A percentile compares a stretch with the other conserved stretches of the same genome.
phyloP scores from a whole-genome alignment of 1,139 yeast genomes.

The Yueomyces sp. region DNA sequence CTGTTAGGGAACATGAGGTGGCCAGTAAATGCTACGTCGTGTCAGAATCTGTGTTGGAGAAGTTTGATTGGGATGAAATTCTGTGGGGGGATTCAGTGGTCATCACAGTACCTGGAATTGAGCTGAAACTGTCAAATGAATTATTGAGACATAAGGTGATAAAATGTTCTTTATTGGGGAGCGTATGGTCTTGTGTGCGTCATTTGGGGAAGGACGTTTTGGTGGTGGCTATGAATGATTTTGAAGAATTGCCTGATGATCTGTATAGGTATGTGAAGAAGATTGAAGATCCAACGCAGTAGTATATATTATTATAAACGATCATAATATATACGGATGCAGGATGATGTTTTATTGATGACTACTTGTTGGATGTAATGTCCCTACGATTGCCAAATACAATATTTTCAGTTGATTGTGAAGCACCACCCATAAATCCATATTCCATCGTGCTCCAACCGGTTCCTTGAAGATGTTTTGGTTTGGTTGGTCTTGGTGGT shows the following conservation, averaged over 20 bases:
- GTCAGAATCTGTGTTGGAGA: background rate
- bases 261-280: slow-evolving; percentile 20
- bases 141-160: slow-evolving; percentile 23
- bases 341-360: background rate
- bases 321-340: too few relatives aligned
- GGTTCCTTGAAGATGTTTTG: slow-evolving; percentile 24
- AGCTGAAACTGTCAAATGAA: background rate
- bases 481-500: slow-evolving; percentile 26
- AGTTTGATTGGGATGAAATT: slow-evolving; percentile 1
- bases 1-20: background rate
- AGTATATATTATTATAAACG: too few relatives aligned
- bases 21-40: background rate
- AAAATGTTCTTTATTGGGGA: slow-evolving; percentile 26
- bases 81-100: slow-evolving; percentile 6
- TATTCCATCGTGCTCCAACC: slow-evolving; percentile 48
- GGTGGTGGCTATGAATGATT: slow-evolving; percentile 23
- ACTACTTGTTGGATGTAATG: slow-evolving; percentile 17
- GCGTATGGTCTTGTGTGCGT: slow-evolving; percentile 32
- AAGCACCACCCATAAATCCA: slow-evolving; percentile 46
- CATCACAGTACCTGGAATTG: slow-evolving; percentile 12
- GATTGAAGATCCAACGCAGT: slow-evolving; percentile 10
- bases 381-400: slow-evolving; percentile 39
- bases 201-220: slow-evolving; percentile 27
- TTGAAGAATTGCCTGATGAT: slow-evolving; percentile 21
- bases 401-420: slow-evolving; percentile 38